phyloP scores from a whole-genome alignment of 805 yeast genomes.

The Saccharomycopsis fodiens region DNA sequence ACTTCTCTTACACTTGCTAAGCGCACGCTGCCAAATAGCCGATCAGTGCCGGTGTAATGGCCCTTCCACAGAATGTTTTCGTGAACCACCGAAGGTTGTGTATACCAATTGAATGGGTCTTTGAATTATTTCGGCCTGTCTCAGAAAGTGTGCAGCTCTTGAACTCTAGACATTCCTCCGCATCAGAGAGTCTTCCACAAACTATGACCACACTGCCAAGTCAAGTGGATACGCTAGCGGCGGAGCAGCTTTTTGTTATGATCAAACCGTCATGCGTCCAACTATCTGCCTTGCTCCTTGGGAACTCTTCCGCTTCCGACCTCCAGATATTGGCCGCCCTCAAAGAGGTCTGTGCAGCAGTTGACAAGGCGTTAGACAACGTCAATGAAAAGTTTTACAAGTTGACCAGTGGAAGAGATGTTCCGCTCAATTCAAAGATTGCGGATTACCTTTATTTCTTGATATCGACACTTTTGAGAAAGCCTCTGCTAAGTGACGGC shows the following conservation, averaged over 20 bases:
- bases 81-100: too few species aligned
- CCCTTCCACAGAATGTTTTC: too few species aligned
- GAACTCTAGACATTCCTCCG: too few species aligned
- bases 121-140: too few species aligned
- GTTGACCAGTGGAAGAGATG: background rate
- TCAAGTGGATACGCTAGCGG: background rate
- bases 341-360: background rate
- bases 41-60: too few species aligned
- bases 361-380: background rate
- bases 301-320: background rate
- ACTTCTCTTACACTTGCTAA: too few species aligned
- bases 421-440: conserved; percentile 6
- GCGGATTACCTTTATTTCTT: conserved; percentile 8
- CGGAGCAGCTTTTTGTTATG: conserved; percentile 1
- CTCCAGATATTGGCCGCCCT: background rate
- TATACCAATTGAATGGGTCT: too few species aligned
- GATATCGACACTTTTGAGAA: conserved; percentile 1
- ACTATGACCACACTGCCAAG: too few species aligned
- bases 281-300: conserved; percentile 2
- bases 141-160: too few species aligned
- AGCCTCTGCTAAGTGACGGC: background rate
- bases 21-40: too few species aligned
- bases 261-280: conserved; percentile 7
- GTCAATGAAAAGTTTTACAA: conserved; percentile 2
- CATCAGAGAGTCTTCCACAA: too few species aligned